A percentile compares a stretch with the other conserved stretches of the same genome.
Conservation (phyloP, 2,329 filamentous ascomycete species). For the Colletotrichum karsti region DNA sequence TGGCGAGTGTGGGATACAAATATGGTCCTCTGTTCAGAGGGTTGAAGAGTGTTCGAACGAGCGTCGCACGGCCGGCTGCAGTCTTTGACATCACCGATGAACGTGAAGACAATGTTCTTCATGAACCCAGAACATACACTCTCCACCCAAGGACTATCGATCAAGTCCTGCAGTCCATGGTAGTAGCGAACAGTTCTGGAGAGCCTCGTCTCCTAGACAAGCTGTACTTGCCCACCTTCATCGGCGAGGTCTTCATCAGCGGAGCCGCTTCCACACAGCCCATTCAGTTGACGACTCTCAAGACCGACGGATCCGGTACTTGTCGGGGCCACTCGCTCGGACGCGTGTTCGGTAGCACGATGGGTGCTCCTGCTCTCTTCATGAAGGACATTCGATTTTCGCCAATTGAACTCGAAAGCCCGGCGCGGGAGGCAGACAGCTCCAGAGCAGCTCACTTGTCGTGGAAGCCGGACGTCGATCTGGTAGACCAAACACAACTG, state of each 20-base stretch:
- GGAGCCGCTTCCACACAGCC: accelerated
- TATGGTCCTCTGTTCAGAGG: conserved; percentile 7
- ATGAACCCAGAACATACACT: neutral
- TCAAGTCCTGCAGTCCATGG: conserved; percentile 2
- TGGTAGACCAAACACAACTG: neutral
- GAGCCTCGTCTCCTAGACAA: neutral
- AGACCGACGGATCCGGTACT: neutral
- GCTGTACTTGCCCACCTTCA: neutral
- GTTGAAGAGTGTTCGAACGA: neutral
- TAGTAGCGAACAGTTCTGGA: neutral
- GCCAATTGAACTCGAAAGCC: neutral
- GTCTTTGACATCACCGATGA: neutral
- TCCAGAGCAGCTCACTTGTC: neutral
- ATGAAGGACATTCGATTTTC: neutral
- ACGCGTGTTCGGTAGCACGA: accelerated
- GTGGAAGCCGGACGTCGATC: neutral
- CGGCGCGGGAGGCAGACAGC: neutral
- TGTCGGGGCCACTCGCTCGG: neutral
- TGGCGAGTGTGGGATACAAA: conserved; percentile 2
- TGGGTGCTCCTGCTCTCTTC: neutral
- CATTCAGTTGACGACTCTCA: neutral
- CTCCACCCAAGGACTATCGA: conserved; percentile 1
- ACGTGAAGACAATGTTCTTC: neutral
- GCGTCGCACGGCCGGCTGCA: neutral
- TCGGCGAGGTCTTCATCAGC: neutral